A percentile compares a stretch with the other conserved stretches of the same genome.
Conservation (phyloP, 306 rosid genomes). For the Castanea mollissima region DNA sequence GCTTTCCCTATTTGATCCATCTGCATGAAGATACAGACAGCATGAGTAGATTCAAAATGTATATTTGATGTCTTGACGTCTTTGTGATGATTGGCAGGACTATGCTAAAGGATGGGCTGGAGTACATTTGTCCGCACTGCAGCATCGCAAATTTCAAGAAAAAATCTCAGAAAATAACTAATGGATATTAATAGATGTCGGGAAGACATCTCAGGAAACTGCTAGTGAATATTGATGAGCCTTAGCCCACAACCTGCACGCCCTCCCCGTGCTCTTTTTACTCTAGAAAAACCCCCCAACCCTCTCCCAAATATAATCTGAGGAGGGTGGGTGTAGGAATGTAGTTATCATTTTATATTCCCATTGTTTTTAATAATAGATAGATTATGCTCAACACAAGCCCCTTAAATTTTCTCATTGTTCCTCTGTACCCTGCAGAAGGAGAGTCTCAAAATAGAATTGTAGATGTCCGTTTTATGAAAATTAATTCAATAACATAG, state of each 20-base stretch:
- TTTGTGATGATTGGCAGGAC: conserved; percentile 57
- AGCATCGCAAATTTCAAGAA: conserved; percentile 89
- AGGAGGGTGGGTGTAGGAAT: conserved; percentile 23
- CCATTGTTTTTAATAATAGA: neutral
- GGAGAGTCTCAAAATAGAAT: neutral
- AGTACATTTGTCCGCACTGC: conserved; percentile 97
- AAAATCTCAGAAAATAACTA: conserved; percentile 63
- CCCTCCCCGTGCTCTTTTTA: too few relatives aligned
- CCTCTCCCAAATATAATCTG: neutral
- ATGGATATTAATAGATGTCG: conserved; percentile 35
- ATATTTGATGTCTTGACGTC: neutral
- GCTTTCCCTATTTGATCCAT: too few relatives aligned
- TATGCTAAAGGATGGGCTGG: conserved; percentile 98
- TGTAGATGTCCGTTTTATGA: too few relatives aligned
- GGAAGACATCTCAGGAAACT: conserved; percentile 68
- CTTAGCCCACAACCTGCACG: too few relatives aligned
- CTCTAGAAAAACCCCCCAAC: neutral
- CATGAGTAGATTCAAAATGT: too few relatives aligned
- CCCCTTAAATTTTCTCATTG: conserved; percentile 11
- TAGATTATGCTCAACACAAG: conserved; percentile 12
- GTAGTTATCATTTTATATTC: conserved; percentile 5
- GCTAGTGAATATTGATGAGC: conserved; percentile 42
- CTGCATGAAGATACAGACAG: too few relatives aligned
- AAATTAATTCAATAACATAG: too few relatives aligned
- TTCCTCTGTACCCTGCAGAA: neutral